Percentiles rank a stretch among this genome's conserved stretches.
Conservation (phyloP, 345 rosid genomes). For the Angophora floribunda region DNA sequence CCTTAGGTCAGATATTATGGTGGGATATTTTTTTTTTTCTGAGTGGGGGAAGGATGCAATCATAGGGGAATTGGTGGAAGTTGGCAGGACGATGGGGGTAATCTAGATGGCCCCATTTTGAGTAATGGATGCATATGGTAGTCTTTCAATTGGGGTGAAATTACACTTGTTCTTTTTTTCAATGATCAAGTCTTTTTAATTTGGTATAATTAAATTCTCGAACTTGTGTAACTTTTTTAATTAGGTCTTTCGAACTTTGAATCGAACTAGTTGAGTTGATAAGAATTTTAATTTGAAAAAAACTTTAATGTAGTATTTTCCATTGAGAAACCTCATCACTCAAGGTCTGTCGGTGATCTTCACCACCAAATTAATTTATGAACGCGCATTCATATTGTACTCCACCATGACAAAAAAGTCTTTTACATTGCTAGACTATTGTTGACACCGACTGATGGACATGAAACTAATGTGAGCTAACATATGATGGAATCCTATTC, state of each 20-base stretch:
- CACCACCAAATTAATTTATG: neutral
- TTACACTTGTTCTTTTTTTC: neutral
- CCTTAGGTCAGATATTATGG: neutral
- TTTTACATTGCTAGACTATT: neutral
- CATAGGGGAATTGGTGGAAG: neutral
- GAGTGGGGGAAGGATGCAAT: neutral
- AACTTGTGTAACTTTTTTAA: neutral
- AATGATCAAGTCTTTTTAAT: neutral
- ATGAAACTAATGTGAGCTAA: neutral
- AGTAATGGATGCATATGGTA: neutral
- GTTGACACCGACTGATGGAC: neutral
- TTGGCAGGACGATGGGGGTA: neutral
- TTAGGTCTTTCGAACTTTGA: neutral
- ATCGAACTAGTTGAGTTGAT: neutral
- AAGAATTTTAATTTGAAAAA: neutral
- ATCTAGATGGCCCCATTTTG: neutral
- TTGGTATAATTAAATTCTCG: neutral
- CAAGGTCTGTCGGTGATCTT: neutral
- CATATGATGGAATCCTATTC: neutral
- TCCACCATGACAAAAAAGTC: too few relatives aligned
- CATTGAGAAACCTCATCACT: neutral
- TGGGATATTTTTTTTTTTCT: neutral
- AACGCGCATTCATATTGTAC: neutral
- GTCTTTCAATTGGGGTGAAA: neutral
- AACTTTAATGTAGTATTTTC: neutral